Percentiles rank a stretch among this genome's conserved stretches.
Conservation (phyloP, 2,329 filamentous ascomycete genomes). For the Hymenoscyphus infarciens region DNA sequence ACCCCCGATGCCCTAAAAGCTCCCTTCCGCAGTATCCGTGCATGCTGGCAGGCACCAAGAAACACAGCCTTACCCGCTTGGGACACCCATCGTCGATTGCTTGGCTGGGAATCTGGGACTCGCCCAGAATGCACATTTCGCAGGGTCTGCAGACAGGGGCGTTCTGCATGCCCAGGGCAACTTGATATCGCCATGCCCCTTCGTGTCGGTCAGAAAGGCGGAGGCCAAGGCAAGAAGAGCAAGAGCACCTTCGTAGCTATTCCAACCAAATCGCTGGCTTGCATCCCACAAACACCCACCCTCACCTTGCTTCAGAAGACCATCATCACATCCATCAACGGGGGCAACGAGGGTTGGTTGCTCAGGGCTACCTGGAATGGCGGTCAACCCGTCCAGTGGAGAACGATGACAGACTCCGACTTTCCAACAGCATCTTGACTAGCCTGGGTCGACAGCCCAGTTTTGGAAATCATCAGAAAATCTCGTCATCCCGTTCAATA, state of each 20-base stretch:
- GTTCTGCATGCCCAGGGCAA: conserved; percentile 13
- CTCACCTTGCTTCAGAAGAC: neutral
- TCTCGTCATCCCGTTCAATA: conserved; percentile 2
- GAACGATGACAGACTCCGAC: neutral
- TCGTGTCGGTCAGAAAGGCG: conserved; percentile 15
- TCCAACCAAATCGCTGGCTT: conserved; percentile 8
- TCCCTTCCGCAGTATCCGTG: conserved; percentile 7
- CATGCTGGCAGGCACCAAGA: conserved; percentile 16
- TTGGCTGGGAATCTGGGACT: conserved; percentile 18
- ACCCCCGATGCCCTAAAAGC: neutral
- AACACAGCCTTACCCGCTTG: conserved; percentile 24
- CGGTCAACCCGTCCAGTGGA: neutral
- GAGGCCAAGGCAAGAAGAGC: conserved; percentile 1
- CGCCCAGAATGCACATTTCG: conserved; percentile 14
- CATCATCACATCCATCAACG: neutral
- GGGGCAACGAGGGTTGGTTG: neutral
- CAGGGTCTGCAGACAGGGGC: conserved; percentile 17
- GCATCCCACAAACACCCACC: neutral
- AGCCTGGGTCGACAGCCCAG: neutral
- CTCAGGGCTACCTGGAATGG: neutral
- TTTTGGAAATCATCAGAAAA: neutral
- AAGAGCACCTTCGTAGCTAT: conserved; percentile 7
- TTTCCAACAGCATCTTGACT: neutral
- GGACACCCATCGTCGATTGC: conserved; percentile 12
- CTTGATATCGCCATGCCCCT: conserved; percentile 19